phyloP scores from a whole-genome alignment of 2,329 filamentous ascomycete species.

The Metarhizium rileyi region DNA sequence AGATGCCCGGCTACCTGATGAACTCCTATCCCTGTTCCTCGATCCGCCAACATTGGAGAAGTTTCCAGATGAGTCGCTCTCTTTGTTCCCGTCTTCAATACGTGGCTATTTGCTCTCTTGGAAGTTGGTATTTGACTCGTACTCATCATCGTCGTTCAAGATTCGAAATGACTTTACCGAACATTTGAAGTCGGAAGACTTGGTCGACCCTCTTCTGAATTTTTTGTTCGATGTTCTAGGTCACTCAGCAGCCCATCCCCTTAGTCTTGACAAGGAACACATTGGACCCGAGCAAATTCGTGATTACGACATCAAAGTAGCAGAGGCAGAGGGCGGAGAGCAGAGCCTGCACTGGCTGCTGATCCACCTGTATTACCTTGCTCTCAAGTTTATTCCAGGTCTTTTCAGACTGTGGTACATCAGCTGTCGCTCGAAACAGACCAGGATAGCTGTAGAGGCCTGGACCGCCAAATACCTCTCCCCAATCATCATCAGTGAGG shows the following conservation, averaged over 20 bases:
- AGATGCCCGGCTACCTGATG: conserved; percentile 67
- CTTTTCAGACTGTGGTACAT: conserved; percentile 81
- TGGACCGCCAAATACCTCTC: conserved; percentile 87
- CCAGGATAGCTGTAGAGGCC: conserved; percentile 63
- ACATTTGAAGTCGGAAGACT: conserved; percentile 64
- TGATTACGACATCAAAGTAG: conserved; percentile 41
- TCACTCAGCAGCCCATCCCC: conserved; percentile 60
- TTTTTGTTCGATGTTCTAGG: conserved; percentile 81
- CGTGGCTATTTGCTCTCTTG: conserved; percentile 81
- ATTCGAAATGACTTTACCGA: conserved; percentile 74
- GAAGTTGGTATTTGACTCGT: conserved; percentile 84
- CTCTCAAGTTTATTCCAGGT: conserved; percentile 65
- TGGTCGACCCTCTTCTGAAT: conserved; percentile 58
- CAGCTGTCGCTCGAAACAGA: conserved; percentile 70
- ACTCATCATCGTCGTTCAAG: conserved; percentile 66
- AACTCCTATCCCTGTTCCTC: conserved; percentile 73
- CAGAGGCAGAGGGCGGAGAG: conserved; percentile 52
- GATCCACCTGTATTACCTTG: conserved; percentile 76
- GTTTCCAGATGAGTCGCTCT: conserved; percentile 55
- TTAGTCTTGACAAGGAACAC: conserved; percentile 61
- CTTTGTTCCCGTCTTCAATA: conserved; percentile 58
- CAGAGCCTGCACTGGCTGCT: conserved; percentile 75
- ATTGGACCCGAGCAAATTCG: conserved; percentile 49
- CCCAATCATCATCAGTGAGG: conserved; percentile 54
- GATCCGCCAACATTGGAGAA: conserved; percentile 64